These are phyloP conservation scores for Solanum sejunctum DNA, from an alignment of 257 asterid species.

Conservation along the genomic window DNA sequence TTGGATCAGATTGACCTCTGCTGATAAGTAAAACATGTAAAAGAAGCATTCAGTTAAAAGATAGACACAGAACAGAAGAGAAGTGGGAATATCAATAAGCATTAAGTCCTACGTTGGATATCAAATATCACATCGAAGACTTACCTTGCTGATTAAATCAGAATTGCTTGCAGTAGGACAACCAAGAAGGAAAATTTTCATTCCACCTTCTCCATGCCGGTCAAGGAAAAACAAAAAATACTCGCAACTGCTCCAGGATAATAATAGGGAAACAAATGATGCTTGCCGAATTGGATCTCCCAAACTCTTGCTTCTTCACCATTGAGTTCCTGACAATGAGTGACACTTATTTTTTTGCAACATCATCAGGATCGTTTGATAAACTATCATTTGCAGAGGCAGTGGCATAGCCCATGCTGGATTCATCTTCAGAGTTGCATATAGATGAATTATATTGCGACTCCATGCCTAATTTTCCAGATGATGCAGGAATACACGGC, in stretches of 20 bases:
- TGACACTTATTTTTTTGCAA: background rate
- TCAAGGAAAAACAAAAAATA: background rate
- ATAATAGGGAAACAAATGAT: background rate
- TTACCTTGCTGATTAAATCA: background rate
- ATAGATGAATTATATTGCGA: background rate
- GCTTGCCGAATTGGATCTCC: background rate
- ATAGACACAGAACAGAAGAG: too few species aligned
- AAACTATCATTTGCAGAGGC: background rate
- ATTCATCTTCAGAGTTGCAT: conserved; percentile 8
- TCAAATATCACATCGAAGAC: background rate
- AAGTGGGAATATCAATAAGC: too few species aligned
- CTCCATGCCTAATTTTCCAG: background rate
- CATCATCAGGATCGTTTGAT: background rate
- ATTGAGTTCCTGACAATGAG: background rate
- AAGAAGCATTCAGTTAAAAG: too few species aligned
- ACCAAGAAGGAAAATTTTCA: background rate
- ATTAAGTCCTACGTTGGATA: background rate
- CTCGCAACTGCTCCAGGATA: background rate
- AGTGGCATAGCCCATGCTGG: background rate
- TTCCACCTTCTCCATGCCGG: background rate
- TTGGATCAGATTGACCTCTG: background rate
- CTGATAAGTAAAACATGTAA: too few species aligned
- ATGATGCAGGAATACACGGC: conserved; percentile 4
- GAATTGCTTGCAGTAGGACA: background rate
- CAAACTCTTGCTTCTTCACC: background rate